phyloP scores from a whole-genome alignment of 2,329 filamentous ascomycete species.

The Rugonectria rugulosa region DNA sequence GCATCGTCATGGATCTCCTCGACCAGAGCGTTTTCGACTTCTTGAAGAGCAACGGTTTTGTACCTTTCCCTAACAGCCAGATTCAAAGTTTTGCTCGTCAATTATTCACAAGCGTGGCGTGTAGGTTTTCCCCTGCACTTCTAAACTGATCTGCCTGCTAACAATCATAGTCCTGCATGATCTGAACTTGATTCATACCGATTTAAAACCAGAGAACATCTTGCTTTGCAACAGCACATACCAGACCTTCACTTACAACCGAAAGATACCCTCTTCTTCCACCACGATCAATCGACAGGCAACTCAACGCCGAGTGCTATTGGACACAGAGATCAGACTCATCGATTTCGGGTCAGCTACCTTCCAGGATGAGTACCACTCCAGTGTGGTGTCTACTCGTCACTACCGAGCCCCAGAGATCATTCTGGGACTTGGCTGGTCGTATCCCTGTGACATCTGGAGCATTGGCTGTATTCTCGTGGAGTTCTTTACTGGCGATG shows the following conservation, averaged over 20 bases:
- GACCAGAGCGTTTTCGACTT: slow-evolving; percentile 99
- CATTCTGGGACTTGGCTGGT: slow-evolving; percentile 75
- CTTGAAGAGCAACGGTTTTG: slow-evolving; percentile 92
- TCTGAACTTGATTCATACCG: slow-evolving; percentile 94
- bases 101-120: slow-evolving; percentile 96
- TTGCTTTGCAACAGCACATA: slow-evolving; percentile 70
- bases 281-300: slow-evolving; percentile 66
- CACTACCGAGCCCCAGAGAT: slow-evolving; percentile 77
- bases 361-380: slow-evolving; percentile 77
- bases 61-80: slow-evolving; percentile 97
- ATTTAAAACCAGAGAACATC: slow-evolving; percentile 76
- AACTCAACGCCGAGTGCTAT: slow-evolving; percentile 68
- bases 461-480: slow-evolving; percentile 77
- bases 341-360: slow-evolving; percentile 78
- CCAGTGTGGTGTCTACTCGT: slow-evolving; percentile 73
- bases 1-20: slow-evolving; percentile 78
- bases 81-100: slow-evolving; percentile 97
- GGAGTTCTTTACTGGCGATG: slow-evolving; percentile 76
- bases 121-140: slow-evolving; percentile 61
- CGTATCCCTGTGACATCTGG: slow-evolving; percentile 76
- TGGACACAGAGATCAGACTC: slow-evolving; percentile 73
- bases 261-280: slow-evolving; percentile 73
- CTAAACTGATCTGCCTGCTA: slow-evolving; percentile 8
- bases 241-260: slow-evolving; percentile 75
- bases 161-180: slow-evolving; percentile 81